Base-by-base conservation (phyloP, 257 asterid species). In the Mitragyna speciosa region DNA sequence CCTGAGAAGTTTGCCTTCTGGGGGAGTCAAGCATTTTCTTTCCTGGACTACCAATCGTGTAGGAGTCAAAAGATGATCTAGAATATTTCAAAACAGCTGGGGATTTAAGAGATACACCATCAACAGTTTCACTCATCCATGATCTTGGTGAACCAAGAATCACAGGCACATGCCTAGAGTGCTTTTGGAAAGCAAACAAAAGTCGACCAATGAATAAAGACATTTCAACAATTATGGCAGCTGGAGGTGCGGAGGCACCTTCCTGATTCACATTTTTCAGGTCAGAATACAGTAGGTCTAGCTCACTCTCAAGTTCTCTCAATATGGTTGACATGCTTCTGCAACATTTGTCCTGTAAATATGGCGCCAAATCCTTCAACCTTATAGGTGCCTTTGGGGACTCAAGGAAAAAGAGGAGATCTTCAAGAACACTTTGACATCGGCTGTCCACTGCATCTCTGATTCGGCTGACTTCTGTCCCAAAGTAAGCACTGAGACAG, bases 91-190 rank as follows among this genome's bases (percentile, higher is more conserved):
- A 78, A 67, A 85, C 87, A 82, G 78, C 39, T 41, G 86, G 83
- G 43, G 91, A 84, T 80, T 78, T 86, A 51, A 84, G 76, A 69
- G 87, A 76, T 71, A 84, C 85, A 63, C 85, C 80, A 66, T 83
- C 78, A 79, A 78, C 15, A 82, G 86, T 84, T 80, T 90, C 96
- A 78, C 76, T 83, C 81, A 88, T 80, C 99, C 99, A 96, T 80
- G 92, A 91, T 87, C 99, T 91, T 56, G 97, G 98, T 79, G 98
- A 94, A 82, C 99, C 99, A 77, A 96, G 97, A 80, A 96, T 81
- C 54, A 92, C 85, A n/a, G 97, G 94, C 54, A 96, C 88, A 88
- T 94, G 99, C 85, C 84, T 89, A 56, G 97, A 92, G 85, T 96
- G 95, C 92, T 92, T 96, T 81, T 91, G 98, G 87, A 96, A 91